Evolutionary conservation across 139 green algal genomes (phyloP), one percentile per base, ranked within the genome.

Genomic region (Coelastrella sp.): DNA sequence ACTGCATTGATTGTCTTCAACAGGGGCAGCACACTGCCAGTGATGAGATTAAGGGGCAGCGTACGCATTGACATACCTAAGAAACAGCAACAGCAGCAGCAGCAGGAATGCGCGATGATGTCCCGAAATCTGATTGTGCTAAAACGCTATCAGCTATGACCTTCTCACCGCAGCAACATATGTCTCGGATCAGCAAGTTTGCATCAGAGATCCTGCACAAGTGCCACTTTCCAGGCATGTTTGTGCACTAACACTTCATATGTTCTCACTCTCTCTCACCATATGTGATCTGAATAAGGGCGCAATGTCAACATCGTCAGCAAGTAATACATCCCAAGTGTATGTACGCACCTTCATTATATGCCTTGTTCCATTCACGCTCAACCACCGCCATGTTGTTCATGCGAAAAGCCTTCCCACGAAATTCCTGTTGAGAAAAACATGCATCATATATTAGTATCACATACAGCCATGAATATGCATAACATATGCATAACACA

Each of bases 1-100:
- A 82, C 74, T 1, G 25, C 8, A 35, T 64, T 59, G 51, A 92
- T 85, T 4, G 80, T 83, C n/a, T 81, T 83, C 76, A 92, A 79
- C 40, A 91, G 76, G 17, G 75, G 84, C 84, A 92, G 74, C 59
- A 91, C 80, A 67, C 79, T 81, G 50, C 89, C 89, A 3, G 86
- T 81, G 32, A 92, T 68, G 21, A 92, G 67, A 77, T 89, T 50
- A 41, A 91, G 66, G 0, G 60, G 74, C 67, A 82, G 50, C 34
- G 66, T 43, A 15, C 89, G 79, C 40, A 63, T 6, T 21, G 69
- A 6, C 37, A 40, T 9, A 5, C 75, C 75, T 66, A 21, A 25
- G 23, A 5, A 35, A 35, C 32, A 57, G 5, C 50, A n/a, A 27
- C 15, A 75, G 37, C 38, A 75, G 34, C 34, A 41, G 64, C 34